These are phyloP conservation scores for Gymnopilus dilepis DNA, from an alignment of 768 basidiomycete species.

Conservation along the genomic window DNA sequence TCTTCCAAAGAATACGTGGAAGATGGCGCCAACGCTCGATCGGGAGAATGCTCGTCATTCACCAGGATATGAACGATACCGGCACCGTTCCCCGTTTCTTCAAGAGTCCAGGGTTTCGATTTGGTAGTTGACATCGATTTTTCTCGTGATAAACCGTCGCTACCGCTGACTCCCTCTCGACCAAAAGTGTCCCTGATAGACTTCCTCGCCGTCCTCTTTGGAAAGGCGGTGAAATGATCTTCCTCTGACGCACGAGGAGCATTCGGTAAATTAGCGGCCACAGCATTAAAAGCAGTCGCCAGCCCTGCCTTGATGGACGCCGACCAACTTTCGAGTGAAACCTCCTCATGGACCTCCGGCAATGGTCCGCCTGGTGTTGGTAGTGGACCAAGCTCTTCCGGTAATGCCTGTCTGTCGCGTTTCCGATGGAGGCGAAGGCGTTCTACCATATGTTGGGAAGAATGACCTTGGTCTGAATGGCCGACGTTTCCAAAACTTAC, in stretches of 20 bases:
- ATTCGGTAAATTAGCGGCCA: constrained; percentile 45
- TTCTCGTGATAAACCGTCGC: constrained; percentile 1
- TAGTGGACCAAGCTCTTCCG: constrained; percentile 25
- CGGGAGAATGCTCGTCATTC: constrained; percentile 12
- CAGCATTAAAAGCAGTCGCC: constrained; percentile 53
- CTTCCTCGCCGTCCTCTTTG: constrained; percentile 24
- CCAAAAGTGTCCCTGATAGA: constrained; percentile 18
- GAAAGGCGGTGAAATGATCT: constrained; percentile 32
- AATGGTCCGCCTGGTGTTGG: constrained; percentile 35
- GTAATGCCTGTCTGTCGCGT: constrained; percentile 15
- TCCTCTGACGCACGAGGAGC: constrained; percentile 21
- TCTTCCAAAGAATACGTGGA: constrained; percentile 21
- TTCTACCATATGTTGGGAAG: constrained; percentile 24
- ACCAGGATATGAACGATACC: constrained; percentile 43
- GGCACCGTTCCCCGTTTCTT: constrained; percentile 43
- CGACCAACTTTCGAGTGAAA: constrained; percentile 24
- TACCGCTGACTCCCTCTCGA: constrained; percentile 12
- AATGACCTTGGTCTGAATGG: not conserved
- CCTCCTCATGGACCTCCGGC: constrained; percentile 5
- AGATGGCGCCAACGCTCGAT: constrained; percentile 9
- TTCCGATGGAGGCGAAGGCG: constrained; percentile 29
- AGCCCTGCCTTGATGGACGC: constrained; percentile 31
- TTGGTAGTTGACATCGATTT: constrained; percentile 21
- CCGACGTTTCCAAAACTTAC: not conserved
- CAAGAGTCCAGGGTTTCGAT: constrained; percentile 43